These are phyloP conservation scores for Aspergillus unguis DNA, from an alignment of 2,329 filamentous ascomycete species.

Conservation along the genomic window DNA sequence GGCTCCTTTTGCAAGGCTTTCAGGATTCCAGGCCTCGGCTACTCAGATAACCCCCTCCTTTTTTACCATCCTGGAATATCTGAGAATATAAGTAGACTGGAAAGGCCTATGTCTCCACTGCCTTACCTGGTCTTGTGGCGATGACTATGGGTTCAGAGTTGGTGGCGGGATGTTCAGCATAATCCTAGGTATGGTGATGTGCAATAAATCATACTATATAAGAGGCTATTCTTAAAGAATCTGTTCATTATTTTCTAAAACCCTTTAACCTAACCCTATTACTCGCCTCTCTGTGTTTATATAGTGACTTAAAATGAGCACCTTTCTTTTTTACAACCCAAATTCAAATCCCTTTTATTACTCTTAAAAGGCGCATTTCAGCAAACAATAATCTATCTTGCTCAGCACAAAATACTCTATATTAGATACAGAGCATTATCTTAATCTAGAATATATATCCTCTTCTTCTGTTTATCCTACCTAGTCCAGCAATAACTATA, in stretches of 20 bases:
- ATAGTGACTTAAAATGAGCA: not conserved
- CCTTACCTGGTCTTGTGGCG: not conserved
- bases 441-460: not conserved
- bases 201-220: not conserved
- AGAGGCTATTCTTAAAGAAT: not conserved
- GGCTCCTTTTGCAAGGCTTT: not conserved
- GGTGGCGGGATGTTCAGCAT: not conserved
- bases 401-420: not conserved
- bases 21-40: not conserved
- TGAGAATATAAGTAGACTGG: not conserved
- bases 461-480: not conserved
- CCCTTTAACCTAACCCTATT: not conserved
- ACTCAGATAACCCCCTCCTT: not conserved
- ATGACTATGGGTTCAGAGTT: not conserved
- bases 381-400: not conserved
- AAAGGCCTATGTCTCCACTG: not conserved
- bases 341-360: not conserved
- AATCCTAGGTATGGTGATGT: not conserved
- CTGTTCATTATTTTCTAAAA: not conserved
- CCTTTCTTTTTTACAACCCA: constrained; percentile 1
- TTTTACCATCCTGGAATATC: not conserved
- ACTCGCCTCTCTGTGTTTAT: not conserved
- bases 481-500: not conserved
- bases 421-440: not conserved
- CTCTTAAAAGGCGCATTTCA: not conserved